Evolutionary conservation across 2,329 filamentous ascomycete genomes (phyloP).

Genomic region (Penicillium sp.): DNA sequence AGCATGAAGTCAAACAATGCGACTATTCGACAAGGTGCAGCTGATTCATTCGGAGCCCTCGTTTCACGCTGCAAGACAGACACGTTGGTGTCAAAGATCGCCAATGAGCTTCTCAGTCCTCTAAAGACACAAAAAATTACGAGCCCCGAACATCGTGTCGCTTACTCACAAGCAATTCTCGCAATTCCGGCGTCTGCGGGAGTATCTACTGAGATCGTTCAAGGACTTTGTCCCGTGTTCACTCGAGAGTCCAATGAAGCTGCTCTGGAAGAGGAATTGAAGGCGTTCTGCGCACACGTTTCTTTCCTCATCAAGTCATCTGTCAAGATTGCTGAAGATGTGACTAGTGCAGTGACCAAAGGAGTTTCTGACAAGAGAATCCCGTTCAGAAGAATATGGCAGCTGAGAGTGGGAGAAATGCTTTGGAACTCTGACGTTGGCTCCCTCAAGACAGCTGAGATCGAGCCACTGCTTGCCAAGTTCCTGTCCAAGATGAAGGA

Average conservation of each 20-base stretch:
- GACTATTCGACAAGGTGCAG: constrained; percentile 66
- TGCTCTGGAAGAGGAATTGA: constrained; percentile 70
- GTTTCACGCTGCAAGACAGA: constrained; percentile 57
- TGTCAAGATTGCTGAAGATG: constrained; percentile 57
- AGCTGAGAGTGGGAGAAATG: constrained; percentile 65
- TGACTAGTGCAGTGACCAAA: constrained; percentile 68
- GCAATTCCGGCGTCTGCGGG: constrained; percentile 55
- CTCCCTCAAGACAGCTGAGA: constrained; percentile 45
- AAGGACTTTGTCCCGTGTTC: constrained; percentile 61
- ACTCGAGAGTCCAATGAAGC: constrained; percentile 84
- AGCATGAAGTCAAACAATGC: constrained; percentile 88
- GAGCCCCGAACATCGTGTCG: constrained; percentile 73
- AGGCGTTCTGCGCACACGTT: constrained; percentile 62
- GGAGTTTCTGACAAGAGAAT: constrained; percentile 81
- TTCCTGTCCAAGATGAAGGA: constrained; percentile 50
- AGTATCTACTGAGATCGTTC: constrained; percentile 61
- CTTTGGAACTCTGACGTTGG: constrained; percentile 53
- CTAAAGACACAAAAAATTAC: constrained; percentile 79
- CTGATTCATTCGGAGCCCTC: constrained; percentile 67
- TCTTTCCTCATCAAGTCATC: constrained; percentile 57
- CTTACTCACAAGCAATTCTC: constrained; percentile 75
- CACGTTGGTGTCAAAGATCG: constrained; percentile 57
- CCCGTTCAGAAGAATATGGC: constrained; percentile 71
- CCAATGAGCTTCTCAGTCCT: constrained; percentile 71
- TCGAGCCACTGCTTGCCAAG: constrained; percentile 44